Evolutionary conservation across 2,329 filamentous ascomycete genomes (phyloP).

Genomic region (Aaosphaeria arxii): DNA sequence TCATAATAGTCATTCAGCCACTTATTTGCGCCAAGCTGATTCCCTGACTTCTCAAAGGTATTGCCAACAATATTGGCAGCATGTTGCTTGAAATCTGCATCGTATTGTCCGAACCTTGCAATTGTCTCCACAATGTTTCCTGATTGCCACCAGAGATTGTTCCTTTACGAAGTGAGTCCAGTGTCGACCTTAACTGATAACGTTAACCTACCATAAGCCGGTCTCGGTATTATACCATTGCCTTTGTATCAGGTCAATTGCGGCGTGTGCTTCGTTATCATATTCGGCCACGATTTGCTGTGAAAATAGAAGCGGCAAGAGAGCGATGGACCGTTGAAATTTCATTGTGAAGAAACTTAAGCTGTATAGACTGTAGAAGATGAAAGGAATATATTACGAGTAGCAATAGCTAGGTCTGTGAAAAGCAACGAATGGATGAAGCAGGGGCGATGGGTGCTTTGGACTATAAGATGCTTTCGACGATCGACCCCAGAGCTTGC

Average conservation of each 20-base stretch:
- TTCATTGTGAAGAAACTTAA: conserved; percentile 17
- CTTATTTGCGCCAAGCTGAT: conserved; percentile 18
- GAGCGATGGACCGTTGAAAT: conserved; percentile 6
- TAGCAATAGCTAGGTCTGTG: no score
- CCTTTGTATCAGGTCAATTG: conserved; percentile 26
- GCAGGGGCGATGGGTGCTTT: no score
- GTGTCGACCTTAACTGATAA: neutral
- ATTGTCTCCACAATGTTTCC: conserved; percentile 35
- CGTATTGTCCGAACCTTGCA: conserved; percentile 27
- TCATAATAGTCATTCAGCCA: conserved; percentile 58
- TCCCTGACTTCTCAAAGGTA: conserved; percentile 29
- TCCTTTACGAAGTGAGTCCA: neutral
- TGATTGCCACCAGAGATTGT: conserved; percentile 36
- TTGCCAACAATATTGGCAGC: conserved; percentile 29
- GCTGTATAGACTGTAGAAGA: no score
- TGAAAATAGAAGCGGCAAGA: conserved; percentile 13
- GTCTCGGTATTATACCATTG: conserved; percentile 32
- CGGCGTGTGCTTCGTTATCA: conserved; percentile 21
- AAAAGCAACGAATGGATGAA: no score
- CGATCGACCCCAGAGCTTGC: no score
- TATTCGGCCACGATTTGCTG: conserved; percentile 17
- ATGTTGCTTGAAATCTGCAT: conserved; percentile 23
- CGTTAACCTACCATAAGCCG: conserved; percentile 27
- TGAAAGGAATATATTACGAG: no score
- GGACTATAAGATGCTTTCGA: no score